These are phyloP conservation scores for Hymenoscyphus occultus DNA, from an alignment of 2,329 filamentous ascomycete species.

Conservation along the genomic window DNA sequence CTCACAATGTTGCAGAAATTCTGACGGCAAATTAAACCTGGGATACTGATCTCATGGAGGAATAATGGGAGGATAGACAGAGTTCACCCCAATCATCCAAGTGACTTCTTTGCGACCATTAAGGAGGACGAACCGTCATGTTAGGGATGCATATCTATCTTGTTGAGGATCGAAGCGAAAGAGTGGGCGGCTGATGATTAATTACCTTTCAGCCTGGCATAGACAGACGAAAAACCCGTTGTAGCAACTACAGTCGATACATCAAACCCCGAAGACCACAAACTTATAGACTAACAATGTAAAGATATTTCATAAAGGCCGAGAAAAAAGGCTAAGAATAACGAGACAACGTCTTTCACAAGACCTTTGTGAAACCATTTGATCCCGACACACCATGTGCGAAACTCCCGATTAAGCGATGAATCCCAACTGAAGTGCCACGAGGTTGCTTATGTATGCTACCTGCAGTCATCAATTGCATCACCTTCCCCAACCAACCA, in stretches of 20 bases:
- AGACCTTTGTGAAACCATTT: not conserved
- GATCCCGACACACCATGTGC: not conserved
- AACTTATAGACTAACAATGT: not conserved
- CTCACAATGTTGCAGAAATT: constrained; percentile 55
- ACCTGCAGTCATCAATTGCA: constrained; percentile 1
- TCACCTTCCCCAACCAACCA: not conserved
- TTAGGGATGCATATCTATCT: not conserved
- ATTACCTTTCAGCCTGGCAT: not conserved
- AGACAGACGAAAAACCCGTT: not conserved
- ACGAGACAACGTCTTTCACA: not conserved
- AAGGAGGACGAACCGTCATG: not conserved
- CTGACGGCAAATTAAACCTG: constrained; percentile 51
- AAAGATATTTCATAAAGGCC: not conserved
- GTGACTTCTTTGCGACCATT: not conserved
- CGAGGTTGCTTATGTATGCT: constrained; percentile 1
- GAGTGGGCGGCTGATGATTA: not conserved
- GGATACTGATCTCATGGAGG: not conserved
- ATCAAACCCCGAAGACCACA: not conserved
- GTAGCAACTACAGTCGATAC: not conserved
- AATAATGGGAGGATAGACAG: not conserved
- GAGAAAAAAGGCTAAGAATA: not conserved
- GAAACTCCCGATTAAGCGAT: not conserved
- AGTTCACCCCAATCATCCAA: not conserved
- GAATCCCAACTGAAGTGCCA: not conserved
- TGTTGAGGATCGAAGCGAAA: not conserved